These are phyloP conservation scores for Blepharisma undulans DNA, from an alignment of 169 alveolate species.

Conservation along the genomic window DNA sequence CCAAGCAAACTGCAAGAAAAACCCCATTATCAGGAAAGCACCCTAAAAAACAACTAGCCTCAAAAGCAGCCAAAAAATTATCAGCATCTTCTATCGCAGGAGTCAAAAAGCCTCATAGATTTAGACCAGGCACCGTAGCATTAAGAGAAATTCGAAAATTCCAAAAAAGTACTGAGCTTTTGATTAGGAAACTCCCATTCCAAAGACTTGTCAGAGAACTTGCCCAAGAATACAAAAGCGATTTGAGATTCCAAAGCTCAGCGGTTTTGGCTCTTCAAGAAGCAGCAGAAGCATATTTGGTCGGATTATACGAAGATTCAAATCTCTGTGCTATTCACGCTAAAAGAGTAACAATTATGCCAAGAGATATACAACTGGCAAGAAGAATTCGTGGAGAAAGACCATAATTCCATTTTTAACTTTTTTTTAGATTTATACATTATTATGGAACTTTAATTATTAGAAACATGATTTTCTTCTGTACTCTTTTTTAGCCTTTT, in stretches of 20 bases:
- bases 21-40: constrained; percentile 38
- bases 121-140: constrained; percentile 99
- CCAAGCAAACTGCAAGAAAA: constrained; percentile 49
- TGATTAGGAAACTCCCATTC: constrained; percentile 95
- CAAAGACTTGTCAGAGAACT: constrained; percentile 95
- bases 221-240: constrained; percentile 93
- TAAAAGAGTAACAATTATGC: constrained; percentile 99
- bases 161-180: constrained; percentile 92
- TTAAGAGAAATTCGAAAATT: constrained; percentile 97
- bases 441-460: background rate
- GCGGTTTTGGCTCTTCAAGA: constrained; percentile 96
- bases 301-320: constrained; percentile 98
- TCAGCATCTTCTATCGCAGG: constrained; percentile 73
- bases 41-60: constrained; percentile 48
- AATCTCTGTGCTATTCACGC: constrained; percentile 99
- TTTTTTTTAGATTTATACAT: background rate
- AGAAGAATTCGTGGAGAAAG: constrained; percentile 98
- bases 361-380: constrained; percentile 98
- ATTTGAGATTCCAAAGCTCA: constrained; percentile 91
- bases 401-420: background rate
- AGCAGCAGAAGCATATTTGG: constrained; percentile 98
- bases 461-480: background rate
- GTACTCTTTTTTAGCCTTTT: background rate
- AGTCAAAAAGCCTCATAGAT: constrained; percentile 93
- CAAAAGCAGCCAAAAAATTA: constrained; percentile 40